phyloP scores from a whole-genome alignment of 2,329 filamentous ascomycete genomes.

The Alternaria arbusti region DNA sequence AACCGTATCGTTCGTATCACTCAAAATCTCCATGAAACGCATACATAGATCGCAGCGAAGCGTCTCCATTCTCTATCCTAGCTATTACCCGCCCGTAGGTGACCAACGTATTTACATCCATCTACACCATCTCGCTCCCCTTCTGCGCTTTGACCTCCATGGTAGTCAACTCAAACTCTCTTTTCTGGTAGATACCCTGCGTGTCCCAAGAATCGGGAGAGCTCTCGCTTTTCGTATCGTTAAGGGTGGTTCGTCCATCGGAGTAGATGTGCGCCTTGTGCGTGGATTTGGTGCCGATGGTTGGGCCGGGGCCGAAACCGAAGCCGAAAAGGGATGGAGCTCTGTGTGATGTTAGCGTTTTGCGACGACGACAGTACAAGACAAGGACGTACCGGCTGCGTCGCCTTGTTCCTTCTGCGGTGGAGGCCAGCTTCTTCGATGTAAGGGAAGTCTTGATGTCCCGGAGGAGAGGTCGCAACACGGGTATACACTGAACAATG shows the following conservation, averaged over 20 bases:
- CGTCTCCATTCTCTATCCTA: slow-evolving; percentile 5
- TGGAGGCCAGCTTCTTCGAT: slow-evolving; percentile 39
- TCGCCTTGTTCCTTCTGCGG: slow-evolving; percentile 10
- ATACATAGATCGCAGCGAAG: slow-evolving; percentile 2
- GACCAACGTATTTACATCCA: not conserved
- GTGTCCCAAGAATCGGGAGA: slow-evolving; percentile 29
- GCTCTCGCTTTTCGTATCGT: slow-evolving; percentile 19
- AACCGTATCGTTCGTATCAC: not conserved
- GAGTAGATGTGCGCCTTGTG: slow-evolving; percentile 32
- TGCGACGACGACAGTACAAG: not conserved
- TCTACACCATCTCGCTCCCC: slow-evolving; percentile 5
- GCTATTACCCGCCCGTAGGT: not conserved
- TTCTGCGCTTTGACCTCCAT: slow-evolving; percentile 20
- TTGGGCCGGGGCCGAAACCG: slow-evolving; percentile 12
- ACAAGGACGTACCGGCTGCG: slow-evolving; percentile 22
- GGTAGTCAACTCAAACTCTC: slow-evolving; percentile 31
- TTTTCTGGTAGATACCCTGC: slow-evolving; percentile 34
- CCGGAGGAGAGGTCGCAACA: slow-evolving; percentile 57
- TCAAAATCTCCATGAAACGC: not conserved
- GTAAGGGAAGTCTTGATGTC: slow-evolving; percentile 51
- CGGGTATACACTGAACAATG: slow-evolving; percentile 62
- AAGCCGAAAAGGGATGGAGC: slow-evolving; percentile 10
- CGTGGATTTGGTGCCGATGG: slow-evolving; percentile 13
- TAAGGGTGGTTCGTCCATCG: slow-evolving; percentile 20
- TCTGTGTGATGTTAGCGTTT: not conserved